Evolutionary conservation across 495 filamentous ascomycete species (phyloP).

Genomic region (Halenospora varia): DNA sequence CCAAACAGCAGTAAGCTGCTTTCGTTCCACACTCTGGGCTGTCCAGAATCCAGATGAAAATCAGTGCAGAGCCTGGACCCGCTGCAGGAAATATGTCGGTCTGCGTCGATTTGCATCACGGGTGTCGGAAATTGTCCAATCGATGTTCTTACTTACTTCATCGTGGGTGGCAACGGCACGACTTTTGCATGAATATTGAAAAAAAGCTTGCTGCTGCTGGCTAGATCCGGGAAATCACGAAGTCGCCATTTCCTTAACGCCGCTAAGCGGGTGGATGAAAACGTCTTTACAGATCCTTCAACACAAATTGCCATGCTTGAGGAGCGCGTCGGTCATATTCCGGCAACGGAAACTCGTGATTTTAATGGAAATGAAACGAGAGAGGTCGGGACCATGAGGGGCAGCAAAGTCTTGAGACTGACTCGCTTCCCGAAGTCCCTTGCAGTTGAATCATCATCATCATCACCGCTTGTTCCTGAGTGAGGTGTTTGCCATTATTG

Average conservation of each 20-base stretch:
- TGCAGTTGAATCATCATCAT: background rate
- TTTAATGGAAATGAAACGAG: conserved; percentile 4
- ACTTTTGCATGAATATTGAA: conserved; percentile 20
- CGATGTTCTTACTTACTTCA: background rate
- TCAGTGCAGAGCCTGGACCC: conserved; percentile 2
- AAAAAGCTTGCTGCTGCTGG: conserved; percentile 11
- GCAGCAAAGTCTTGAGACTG: conserved; percentile 1
- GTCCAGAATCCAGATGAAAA: background rate
- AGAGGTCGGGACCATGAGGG: conserved; percentile 4
- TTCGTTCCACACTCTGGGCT: background rate
- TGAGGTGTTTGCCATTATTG: background rate
- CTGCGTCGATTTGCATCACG: conserved; percentile 12
- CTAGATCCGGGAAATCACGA: conserved; percentile 5
- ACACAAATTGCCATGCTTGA: background rate
- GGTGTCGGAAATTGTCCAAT: conserved; percentile 10
- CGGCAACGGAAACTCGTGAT: background rate
- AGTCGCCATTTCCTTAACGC: background rate
- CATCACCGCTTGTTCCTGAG: background rate
- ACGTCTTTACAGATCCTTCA: background rate
- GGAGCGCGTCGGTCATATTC: background rate
- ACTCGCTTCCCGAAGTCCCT: background rate
- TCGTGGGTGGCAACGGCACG: conserved; percentile 8
- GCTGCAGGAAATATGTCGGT: conserved; percentile 5
- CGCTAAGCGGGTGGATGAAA: background rate
- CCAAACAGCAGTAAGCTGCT: background rate